These are phyloP conservation scores for Periconia sp. DNA, from an alignment of 2,329 filamentous ascomycete genomes.

Conservation along the genomic window DNA sequence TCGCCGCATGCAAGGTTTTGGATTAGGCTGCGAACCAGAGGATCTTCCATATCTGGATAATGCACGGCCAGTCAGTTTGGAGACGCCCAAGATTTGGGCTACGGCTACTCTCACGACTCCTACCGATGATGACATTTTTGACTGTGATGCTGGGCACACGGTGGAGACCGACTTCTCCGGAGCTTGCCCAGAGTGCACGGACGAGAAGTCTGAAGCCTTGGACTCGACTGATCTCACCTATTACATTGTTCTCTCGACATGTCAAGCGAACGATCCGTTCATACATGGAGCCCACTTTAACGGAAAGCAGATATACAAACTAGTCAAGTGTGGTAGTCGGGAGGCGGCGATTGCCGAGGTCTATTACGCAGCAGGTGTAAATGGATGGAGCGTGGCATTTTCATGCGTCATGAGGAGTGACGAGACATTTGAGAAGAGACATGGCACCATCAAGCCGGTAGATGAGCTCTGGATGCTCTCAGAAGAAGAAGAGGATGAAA, in stretches of 20 bases:
- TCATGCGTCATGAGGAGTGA: slow-evolving; percentile 35
- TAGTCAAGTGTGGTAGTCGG: slow-evolving; percentile 39
- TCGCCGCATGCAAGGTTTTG: slow-evolving; percentile 4
- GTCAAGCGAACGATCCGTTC: slow-evolving; percentile 23
- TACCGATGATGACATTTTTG: slow-evolving; percentile 33
- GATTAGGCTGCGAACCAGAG: slow-evolving; percentile 15
- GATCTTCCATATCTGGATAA: slow-evolving; percentile 19
- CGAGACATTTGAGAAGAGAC: slow-evolving; percentile 27
- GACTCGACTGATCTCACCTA: slow-evolving; percentile 30
- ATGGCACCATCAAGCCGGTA: slow-evolving; percentile 22
- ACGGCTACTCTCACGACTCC: slow-evolving; percentile 36
- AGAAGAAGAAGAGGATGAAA: slow-evolving; percentile 22
- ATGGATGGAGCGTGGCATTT: slow-evolving; percentile 40
- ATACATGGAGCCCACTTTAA: slow-evolving; percentile 14
- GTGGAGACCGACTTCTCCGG: slow-evolving; percentile 16
- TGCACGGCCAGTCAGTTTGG: slow-evolving; percentile 24
- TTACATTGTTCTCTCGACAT: slow-evolving; percentile 31
- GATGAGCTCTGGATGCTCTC: slow-evolving; percentile 33
- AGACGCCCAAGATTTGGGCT: slow-evolving; percentile 35
- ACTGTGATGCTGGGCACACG: slow-evolving; percentile 26
- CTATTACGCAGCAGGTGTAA: slow-evolving; percentile 34
- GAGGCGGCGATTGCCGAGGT: slow-evolving; percentile 37
- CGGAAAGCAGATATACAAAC: slow-evolving; percentile 35
- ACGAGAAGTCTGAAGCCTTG: slow-evolving; percentile 32
- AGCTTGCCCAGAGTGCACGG: slow-evolving; percentile 32